Conservation (phyloP, 1,284 basidiomycete species). For the Fomitopsis pinicola region DNA sequence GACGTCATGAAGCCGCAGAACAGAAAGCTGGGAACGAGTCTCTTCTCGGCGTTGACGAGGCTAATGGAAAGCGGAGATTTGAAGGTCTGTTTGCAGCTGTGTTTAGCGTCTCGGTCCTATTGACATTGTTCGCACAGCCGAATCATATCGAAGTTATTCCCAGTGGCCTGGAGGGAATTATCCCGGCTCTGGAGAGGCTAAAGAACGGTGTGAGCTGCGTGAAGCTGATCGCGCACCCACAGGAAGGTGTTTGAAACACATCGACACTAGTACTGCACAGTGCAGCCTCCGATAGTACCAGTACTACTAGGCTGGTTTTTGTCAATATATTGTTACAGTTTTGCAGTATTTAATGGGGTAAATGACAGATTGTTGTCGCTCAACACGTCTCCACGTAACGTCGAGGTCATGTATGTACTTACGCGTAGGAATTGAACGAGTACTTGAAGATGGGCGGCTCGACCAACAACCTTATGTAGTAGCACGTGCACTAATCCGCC, state of each 20-base stretch:
- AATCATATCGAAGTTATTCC: slow-evolving; percentile 36
- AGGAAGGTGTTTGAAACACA: slow-evolving; percentile 28
- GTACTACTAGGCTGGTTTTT: no score
- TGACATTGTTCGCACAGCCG: slow-evolving; percentile 9
- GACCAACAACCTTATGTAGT: no score
- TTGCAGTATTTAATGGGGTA: no score
- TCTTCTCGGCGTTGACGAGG: slow-evolving; percentile 11
- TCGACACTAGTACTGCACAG: no score
- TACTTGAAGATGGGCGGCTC: no score
- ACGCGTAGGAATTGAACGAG: background rate
- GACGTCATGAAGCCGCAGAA: slow-evolving; percentile 7
- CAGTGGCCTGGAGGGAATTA: slow-evolving; percentile 37
- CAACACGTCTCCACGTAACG: no score
- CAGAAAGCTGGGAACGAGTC: slow-evolving; percentile 4
- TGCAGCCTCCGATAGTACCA: no score
- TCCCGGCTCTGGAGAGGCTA: slow-evolving; percentile 36
- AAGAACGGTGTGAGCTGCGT: slow-evolving; percentile 35
- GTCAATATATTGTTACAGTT: no score
- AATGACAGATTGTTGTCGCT: no score
- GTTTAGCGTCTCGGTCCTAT: background rate
- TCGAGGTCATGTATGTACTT: background rate
- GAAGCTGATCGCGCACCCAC: slow-evolving; percentile 46
- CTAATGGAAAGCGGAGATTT: slow-evolving; percentile 13
- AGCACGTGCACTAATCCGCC: no score
- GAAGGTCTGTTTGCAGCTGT: slow-evolving; percentile 15